Evolutionary conservation across 2,329 filamentous ascomycete genomes (phyloP).

Genomic region (Hymenoscyphus occultus): DNA sequence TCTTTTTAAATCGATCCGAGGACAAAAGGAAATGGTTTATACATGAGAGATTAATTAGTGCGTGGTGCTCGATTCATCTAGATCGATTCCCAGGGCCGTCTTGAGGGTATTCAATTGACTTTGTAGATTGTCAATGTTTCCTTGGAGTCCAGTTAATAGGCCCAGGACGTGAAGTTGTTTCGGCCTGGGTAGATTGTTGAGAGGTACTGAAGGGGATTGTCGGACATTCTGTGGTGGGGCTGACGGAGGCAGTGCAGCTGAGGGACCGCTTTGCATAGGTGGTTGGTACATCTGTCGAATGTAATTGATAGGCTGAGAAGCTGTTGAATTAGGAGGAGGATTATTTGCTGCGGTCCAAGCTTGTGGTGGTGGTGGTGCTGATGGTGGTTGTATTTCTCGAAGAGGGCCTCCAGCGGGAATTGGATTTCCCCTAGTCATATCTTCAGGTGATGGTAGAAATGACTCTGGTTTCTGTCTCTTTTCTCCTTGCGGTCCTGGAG

Average conservation of each 20-base stretch:
- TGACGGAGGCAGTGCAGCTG: not conserved
- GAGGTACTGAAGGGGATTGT: slow-evolving; percentile 13
- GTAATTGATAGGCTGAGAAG: slow-evolving; percentile 10
- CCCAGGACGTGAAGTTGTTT: slow-evolving; percentile 28
- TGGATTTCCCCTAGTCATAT: not conserved
- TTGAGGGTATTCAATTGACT: slow-evolving; percentile 29
- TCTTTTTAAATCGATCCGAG: not conserved
- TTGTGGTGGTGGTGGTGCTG: not conserved
- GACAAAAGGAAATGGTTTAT: not conserved
- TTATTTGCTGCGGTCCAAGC: slow-evolving; percentile 9
- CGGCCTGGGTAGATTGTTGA: slow-evolving; percentile 24
- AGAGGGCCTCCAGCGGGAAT: not conserved
- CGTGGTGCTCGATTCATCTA: slow-evolving; percentile 13
- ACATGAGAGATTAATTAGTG: not conserved
- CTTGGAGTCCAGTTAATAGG: slow-evolving; percentile 26
- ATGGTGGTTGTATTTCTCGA: slow-evolving; percentile 2
- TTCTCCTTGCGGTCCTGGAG: not conserved
- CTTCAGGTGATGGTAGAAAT: not conserved
- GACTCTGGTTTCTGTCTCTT: slow-evolving; percentile 2
- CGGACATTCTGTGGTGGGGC: not conserved
- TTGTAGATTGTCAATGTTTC: slow-evolving; percentile 28
- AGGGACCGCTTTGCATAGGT: not conserved
- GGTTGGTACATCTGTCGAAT: slow-evolving; percentile 1
- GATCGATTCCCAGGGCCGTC: slow-evolving; percentile 25
- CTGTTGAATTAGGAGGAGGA: slow-evolving; percentile 8